A percentile compares a stretch with the other conserved stretches of the same genome.
phyloP scores from a whole-genome alignment of 2,329 filamentous ascomycete species.

The Fusarium concolor region DNA sequence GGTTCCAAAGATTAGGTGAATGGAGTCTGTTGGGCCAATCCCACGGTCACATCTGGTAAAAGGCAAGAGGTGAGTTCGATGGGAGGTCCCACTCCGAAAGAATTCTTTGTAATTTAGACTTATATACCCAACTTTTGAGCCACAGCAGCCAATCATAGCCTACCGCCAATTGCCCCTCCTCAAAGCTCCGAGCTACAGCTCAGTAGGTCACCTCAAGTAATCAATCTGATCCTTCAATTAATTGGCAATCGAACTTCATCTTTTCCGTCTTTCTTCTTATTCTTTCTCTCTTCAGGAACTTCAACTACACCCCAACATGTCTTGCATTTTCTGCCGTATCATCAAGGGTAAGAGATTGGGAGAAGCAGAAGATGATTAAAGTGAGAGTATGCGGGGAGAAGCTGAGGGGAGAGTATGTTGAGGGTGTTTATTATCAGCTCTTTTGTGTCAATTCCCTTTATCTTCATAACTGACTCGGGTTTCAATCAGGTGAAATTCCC shows the following conservation, averaged over 20 bases:
- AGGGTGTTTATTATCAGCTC: conserved; percentile 20
- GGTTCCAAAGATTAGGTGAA: conserved; percentile 64
- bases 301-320: conserved; percentile 15
- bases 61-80: conserved; percentile 82
- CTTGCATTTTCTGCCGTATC: conserved; percentile 98
- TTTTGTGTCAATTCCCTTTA: not conserved
- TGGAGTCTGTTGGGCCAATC: conserved; percentile 64
- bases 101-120: not conserved
- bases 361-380: not conserved
- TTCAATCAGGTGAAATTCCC: conserved; percentile 83
- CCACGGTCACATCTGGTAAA: conserved; percentile 85
- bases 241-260: not conserved
- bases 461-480: conserved; percentile 22
- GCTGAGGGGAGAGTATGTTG: conserved; percentile 34
- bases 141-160: not conserved
- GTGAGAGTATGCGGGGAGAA: conserved; percentile 1
- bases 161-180: conserved; percentile 6
- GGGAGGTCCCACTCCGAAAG: conserved; percentile 74
- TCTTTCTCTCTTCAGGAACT: not conserved
- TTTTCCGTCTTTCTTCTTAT: not conserved
- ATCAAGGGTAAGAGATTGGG: conserved; percentile 76
- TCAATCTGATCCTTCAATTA: conserved; percentile 1
- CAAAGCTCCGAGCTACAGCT: conserved; percentile 1
- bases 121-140: conserved; percentile 28
- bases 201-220: not conserved